These are phyloP conservation scores for Podaxis mareebaensis DNA, from an alignment of 768 basidiomycete species.

Conservation along the genomic window DNA sequence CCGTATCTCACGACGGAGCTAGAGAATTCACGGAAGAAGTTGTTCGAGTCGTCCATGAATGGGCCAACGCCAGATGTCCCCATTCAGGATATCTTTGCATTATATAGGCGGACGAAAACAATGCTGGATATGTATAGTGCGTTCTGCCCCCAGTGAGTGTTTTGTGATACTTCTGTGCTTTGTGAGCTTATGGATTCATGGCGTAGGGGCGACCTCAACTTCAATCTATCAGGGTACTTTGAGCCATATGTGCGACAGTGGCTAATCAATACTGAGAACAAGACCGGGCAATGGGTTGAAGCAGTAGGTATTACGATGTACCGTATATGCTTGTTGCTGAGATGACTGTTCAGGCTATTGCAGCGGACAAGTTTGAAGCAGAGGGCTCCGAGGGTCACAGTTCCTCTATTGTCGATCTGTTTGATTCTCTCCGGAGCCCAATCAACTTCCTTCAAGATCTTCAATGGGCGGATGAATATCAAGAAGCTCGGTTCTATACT, in stretches of 20 bases:
- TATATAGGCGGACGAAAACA: conserved; percentile 79
- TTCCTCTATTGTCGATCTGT: conserved; percentile 96
- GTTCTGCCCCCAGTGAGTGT: conserved; percentile 74
- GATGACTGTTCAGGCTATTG: conserved; percentile 52
- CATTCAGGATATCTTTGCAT: conserved; percentile 85
- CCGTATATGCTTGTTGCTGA: neutral
- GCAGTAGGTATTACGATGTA: conserved; percentile 53
- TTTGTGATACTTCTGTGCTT: neutral
- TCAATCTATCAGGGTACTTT: conserved; percentile 78
- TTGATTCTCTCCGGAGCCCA: conserved; percentile 90
- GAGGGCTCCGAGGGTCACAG: conserved; percentile 82
- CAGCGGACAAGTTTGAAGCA: conserved; percentile 81
- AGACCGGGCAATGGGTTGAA: conserved; percentile 94
- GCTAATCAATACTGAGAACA: conserved; percentile 85
- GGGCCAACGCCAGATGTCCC: conserved; percentile 85
- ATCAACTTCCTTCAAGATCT: conserved; percentile 86
- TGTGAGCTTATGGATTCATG: neutral
- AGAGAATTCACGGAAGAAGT: conserved; percentile 65
- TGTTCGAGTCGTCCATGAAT: conserved; percentile 84
- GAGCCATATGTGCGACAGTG: conserved; percentile 87
- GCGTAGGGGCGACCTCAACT: conserved; percentile 54
- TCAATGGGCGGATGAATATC: conserved; percentile 90
- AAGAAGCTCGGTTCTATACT: conserved; percentile 89
- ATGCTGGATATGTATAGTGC: conserved; percentile 79
- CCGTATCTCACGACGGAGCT: conserved; percentile 70